Evolutionary conservation across 2,329 filamentous ascomycete species (phyloP), one percentile per base, ranked within the genome.

Genomic region (Cytospora leucostoma): DNA sequence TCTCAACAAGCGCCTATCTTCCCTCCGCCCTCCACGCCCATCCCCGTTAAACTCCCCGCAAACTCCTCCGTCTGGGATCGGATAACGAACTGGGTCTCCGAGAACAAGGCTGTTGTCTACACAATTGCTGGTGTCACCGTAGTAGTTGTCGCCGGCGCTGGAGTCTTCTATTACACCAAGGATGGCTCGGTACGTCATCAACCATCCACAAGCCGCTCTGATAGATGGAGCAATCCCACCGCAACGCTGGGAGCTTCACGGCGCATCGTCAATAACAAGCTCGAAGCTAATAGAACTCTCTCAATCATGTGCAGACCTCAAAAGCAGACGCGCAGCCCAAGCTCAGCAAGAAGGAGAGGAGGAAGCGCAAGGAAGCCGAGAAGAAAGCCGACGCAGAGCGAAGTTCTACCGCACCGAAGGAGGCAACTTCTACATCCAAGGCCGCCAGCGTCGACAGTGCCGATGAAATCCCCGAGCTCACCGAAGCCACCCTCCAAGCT

Each of bases 71-170:
- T 95, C 62, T 97, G 93, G 93, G 92, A 97, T 77, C 89, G 93
- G 72, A 82, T 97, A 78, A 90, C 93, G 69, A 88, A 82, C 73
- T 99, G 95, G 94, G 93, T 91, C 15, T 91, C 93, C 2, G 94
- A 98, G 76, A 93, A 99, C 80, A 98, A 97, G 82, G 90, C 92
- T 55, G 85, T 94, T 61, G 93, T 96, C 67, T 99, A 97, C 79
- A 97, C 95, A 69, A 92, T 98, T 78, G 95, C 94, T 62, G 95
- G 95, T 72, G 91, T 97, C 65, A 94, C 94, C 60, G 85, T 97
- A 55, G 92, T 97, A 51, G 64, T 64, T 13, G 91, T 96, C 62
- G 95, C 92, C 15, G 92, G 91, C 66, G 94, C 93, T 38, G 94
- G 95, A 70, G 91, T 92, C 51, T 89, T 96, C 73, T 99, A 98